Evolutionary conservation across 2,329 filamentous ascomycete genomes (phyloP), one percentile per base, ranked within the genome.

Genomic region (Alternaria triticimaculans): DNA sequence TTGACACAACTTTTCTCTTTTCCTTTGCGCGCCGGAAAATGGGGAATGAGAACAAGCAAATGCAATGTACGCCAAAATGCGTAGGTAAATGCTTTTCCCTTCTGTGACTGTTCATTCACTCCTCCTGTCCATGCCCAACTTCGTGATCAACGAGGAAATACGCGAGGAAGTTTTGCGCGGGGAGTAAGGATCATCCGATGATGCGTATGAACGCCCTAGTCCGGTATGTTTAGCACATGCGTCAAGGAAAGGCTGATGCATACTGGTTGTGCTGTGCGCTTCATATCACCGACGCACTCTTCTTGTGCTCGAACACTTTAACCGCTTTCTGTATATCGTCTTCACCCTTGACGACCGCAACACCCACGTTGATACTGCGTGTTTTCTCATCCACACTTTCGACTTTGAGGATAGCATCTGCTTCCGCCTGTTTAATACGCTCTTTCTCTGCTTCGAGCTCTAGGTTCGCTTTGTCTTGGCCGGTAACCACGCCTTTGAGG

Each of bases 401-500:
- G 12, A 53, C 46, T 15, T 63, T 63, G 26, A 63, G 46, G 6
- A 56, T 49, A 2, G 61, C 61, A 5, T 63, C 50, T 14, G 28
- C 8, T n/a, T 63, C 61, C 9, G 49, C 56, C n/a, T 51, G 46
- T 26, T 41, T 59, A 2, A 58, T n/a, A 12, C 25, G 41, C 48
- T 70, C 64, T 21, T 54, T 63, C 28, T 69, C 65, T 8, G 64
- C 50, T 45, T 61, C 62, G 2, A 65, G 44, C 26, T 72, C 70
- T 3, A 64, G 50, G n/a, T 71, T 70, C 12, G 70, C 71, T 21
- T 69, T 72, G 23, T 74, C 72, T 20, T 75, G 68, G 8, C 75
- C 75, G 0, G 71, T 77, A 2, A 77, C 69, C 1, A 80, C 76
- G 7, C 76, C 77, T 14, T 74, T 78, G 9, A 80, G 70, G 6